Percentiles rank a stretch among this genome's conserved stretches.
Evolutionary conservation across 1,284 basidiomycete species (phyloP).

Genomic region (Afroboletus lepidellus): DNA sequence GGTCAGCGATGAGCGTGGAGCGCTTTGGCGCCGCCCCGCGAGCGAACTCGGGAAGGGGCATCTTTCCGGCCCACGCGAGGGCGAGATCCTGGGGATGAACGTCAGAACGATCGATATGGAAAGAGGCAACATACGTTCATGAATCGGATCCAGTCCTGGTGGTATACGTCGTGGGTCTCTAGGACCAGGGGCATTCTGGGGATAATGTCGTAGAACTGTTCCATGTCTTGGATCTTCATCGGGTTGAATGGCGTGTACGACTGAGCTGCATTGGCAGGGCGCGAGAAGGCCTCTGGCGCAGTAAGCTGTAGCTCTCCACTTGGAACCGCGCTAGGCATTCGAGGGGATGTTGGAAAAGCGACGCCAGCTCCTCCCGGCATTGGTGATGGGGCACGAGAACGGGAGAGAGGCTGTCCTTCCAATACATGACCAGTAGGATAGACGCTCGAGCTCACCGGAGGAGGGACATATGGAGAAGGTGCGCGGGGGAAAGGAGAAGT

Average conservation of each 20-base stretch:
- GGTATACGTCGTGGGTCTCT: conserved; percentile 71
- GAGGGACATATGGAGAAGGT: conserved; percentile 34
- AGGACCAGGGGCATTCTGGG: conserved; percentile 72
- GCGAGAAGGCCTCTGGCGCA: conserved; percentile 67
- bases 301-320: conserved; percentile 45
- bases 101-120: not conserved
- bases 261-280: conserved; percentile 63
- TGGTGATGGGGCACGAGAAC: conserved; percentile 37
- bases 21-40: conserved; percentile 52
- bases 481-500: conserved; percentile 39
- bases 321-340: conserved; percentile 22
- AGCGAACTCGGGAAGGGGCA: conserved; percentile 55
- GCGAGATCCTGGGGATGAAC: conserved; percentile 55
- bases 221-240: conserved; percentile 72
- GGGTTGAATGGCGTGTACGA: conserved; percentile 67
- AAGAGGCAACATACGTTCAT: conserved; percentile 54
- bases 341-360: conserved; percentile 33
- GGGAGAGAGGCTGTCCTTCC: conserved; percentile 47
- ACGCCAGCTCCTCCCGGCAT: conserved; percentile 33
- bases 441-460: conserved; percentile 22
- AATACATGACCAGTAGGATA: conserved; percentile 55
- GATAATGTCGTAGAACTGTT: conserved; percentile 60
- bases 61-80: conserved; percentile 68
- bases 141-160: conserved; percentile 74
- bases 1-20: conserved; percentile 59